Evolutionary conservation across 2,329 filamentous ascomycete genomes (phyloP).

Genomic region (Furcasterigmium furcatum): DNA sequence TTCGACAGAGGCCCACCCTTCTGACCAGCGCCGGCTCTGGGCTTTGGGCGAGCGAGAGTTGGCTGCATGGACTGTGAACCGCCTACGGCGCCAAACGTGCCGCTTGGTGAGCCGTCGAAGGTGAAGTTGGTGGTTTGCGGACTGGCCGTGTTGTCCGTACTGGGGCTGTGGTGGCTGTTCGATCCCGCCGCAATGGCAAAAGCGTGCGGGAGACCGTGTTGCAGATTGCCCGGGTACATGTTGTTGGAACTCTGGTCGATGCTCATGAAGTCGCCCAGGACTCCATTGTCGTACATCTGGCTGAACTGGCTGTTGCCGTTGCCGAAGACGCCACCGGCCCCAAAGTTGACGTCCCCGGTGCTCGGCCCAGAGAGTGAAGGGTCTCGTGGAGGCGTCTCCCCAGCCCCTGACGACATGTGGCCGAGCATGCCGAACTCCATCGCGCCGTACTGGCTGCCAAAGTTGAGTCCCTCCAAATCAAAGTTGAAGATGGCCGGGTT

Average conservation of each 20-base stretch:
- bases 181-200: conserved; percentile 63
- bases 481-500: conserved; percentile 95
- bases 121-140: conserved; percentile 50
- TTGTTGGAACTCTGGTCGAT: conserved; percentile 45
- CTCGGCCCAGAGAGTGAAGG: conserved; percentile 37
- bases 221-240: conserved; percentile 53
- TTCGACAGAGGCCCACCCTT: conserved; percentile 44
- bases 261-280: conserved; percentile 51
- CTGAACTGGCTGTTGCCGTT: conserved; percentile 48
- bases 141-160: conserved; percentile 60
- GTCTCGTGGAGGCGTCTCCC: conserved; percentile 74
- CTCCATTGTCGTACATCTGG: conserved; percentile 46
- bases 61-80: conserved; percentile 19
- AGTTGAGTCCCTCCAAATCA: conserved; percentile 89
- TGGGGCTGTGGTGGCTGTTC: conserved; percentile 60
- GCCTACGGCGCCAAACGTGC: conserved; percentile 11
- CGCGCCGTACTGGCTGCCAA: conserved; percentile 93
- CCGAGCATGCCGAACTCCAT: conserved; percentile 95
- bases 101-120: conserved; percentile 53
- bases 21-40: conserved; percentile 37
- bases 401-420: conserved; percentile 89
- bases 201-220: conserved; percentile 61
- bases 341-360: conserved; percentile 33
- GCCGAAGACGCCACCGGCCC: conserved; percentile 44
- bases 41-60: conserved; percentile 33